phyloP scores from a whole-genome alignment of 345 rosid species.

The Lepidium aucheri region DNA sequence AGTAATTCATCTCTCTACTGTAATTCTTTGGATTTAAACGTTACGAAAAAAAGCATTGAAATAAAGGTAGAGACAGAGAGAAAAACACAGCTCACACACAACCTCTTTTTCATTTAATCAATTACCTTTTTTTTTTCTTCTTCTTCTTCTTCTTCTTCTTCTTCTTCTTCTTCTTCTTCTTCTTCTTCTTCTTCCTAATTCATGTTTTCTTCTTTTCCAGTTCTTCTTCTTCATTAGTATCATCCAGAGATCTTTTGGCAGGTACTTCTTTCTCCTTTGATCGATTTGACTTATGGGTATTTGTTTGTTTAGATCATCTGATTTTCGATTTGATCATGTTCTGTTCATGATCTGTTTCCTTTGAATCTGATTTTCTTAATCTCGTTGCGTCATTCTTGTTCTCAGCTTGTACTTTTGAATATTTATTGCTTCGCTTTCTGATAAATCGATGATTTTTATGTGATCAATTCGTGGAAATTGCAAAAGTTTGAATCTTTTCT shows the following conservation, averaged over 20 bases:
- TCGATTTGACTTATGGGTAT: slow-evolving; percentile 12
- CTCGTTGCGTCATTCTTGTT: background rate
- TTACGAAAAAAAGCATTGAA: slow-evolving; percentile 2
- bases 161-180: background rate
- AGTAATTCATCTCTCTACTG: slow-evolving; percentile 18
- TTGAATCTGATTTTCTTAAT: slow-evolving; percentile 1
- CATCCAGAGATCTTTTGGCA: background rate
- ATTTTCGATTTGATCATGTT: slow-evolving; percentile 1
- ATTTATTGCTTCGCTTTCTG: background rate
- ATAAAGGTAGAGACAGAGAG: slow-evolving; percentile 11
- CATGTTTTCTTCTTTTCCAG: slow-evolving; percentile 1
- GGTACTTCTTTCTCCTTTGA: slow-evolving; percentile 1
- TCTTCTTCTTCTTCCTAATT: background rate
- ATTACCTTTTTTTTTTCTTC: background rate
- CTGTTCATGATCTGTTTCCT: background rate
- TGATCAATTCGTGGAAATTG: background rate
- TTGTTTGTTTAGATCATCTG: slow-evolving; percentile 3
- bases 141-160: background rate
- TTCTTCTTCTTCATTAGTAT: slow-evolving; percentile 1
- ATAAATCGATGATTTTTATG: too few relatives aligned
- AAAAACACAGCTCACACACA: slow-evolving; percentile 16
- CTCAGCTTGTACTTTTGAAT: background rate
- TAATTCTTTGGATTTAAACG: background rate
- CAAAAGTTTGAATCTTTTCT: background rate
- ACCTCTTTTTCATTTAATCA: slow-evolving; percentile 14